Conservation (phyloP, 768 basidiomycete species). For the Cyathus striatus region DNA sequence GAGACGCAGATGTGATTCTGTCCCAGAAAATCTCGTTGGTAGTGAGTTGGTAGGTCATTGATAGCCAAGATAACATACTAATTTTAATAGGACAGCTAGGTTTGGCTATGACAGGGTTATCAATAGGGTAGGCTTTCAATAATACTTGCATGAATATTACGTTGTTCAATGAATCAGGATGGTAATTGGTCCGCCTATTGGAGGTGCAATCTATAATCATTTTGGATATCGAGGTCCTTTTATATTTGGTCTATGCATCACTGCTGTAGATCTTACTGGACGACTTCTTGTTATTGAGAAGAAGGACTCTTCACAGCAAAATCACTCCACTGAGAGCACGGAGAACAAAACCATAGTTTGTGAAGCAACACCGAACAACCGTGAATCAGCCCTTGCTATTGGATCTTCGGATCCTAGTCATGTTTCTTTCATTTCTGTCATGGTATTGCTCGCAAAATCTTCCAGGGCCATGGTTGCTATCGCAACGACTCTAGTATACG, state of each 20-base stretch:
- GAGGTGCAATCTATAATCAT: conserved; percentile 45
- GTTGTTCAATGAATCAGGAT: conserved; percentile 22
- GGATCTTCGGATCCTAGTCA: conserved; percentile 4
- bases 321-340: background rate
- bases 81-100: conserved; percentile 47
- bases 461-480: conserved; percentile 44
- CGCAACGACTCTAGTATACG: conserved; percentile 44
- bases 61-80: too few relatives aligned
- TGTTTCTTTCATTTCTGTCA: conserved; percentile 35
- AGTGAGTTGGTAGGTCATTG: conserved; percentile 27
- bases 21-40: conserved; percentile 42
- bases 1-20: conserved; percentile 44
- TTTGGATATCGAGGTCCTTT: conserved; percentile 63
- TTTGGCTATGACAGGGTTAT: conserved; percentile 52
- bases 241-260: conserved; percentile 42
- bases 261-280: conserved; percentile 45
- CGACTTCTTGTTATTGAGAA: conserved; percentile 56
- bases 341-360: background rate
- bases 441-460: conserved; percentile 36
- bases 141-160: conserved; percentile 3
- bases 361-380: background rate
- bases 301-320: conserved; percentile 28
- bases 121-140: conserved; percentile 36
- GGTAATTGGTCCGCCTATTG: conserved; percentile 54
- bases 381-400: background rate